Base-by-base conservation (phyloP, 352 stramenopile species). In the Globisporangium canariense region DNA sequence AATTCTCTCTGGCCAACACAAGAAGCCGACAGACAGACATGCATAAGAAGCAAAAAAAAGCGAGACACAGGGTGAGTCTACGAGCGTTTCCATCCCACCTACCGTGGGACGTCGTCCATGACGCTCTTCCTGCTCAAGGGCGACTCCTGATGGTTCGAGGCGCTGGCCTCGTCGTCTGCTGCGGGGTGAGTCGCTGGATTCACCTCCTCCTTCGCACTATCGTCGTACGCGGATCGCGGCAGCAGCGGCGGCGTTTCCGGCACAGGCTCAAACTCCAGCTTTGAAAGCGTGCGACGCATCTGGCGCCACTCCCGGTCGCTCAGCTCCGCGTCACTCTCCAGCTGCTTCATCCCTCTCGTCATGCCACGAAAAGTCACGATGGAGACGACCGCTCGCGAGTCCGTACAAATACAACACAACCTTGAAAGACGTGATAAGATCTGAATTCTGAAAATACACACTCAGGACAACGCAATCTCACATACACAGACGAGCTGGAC, bases 221-320 rank as follows among this genome's bases (percentile, higher is more conserved):
- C 51, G 28, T 65, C 60, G 40, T 82, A 85, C 2, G 78, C 36
- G 32, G 74, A 77, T 6, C 74, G 64, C 40, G 75, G 74, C 5
- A 82, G 62, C 40, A 85, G 65, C 45, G 60, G 49, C 22, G 79
- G 79, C 4, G 78, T 86, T 76, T 89, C 79, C 0, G 77, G 79
- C 32, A 89, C 77, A 8, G 79, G 76, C n/a, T 87, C 79, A 38
- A 89, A 89, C 38, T 78, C 66, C n/a, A 89, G 76, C 55, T 76
- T 79, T 32, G 76, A 56, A 50, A 89, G 70, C 58, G 75, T 71
- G 7, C 79, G 76, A 1, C 77, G 71, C 76, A 83, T 87, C 65
- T 87, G 74, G 11, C 79, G 74, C 79, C 79, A 89, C 52, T 87
- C 77, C 6, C 71, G 65, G 55, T 87, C 79, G 58, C 70, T 86